Base-by-base conservation (phyloP, 1,139 yeast species). In the Pichia terricola region DNA sequence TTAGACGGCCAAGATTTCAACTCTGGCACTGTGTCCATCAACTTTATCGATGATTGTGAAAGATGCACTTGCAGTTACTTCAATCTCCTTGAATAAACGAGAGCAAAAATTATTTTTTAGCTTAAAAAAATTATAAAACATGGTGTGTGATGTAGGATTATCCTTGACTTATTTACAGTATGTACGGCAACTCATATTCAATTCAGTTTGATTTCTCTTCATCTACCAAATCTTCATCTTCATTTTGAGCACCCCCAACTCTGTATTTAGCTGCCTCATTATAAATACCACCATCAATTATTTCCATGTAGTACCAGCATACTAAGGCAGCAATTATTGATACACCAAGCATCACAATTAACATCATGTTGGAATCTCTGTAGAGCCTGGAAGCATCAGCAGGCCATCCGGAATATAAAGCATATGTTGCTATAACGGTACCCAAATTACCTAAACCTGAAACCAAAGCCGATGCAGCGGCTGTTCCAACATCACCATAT, bases 371-470 rank as follows among this genome's bases (percentile, higher is more conserved):
- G 39, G 89, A 79, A 61, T 85, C 68, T 51, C 74, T 67, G 65
- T 67, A 86, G 41, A 78, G 67, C 51, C 87, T 66, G 3, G 69
- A 68, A 10, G 60, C 69, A 61, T 87, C 95, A 1, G 72, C 83
- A 0, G 94, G 89, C 95, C 95, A 87, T 4, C 95, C 95, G 26
- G 76, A 63, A 63, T 85, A 86, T 41, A 86, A 70, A 0, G 95
- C 95, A 59, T 86, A 86, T 2, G 95, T 83, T 4, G 94, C 83
- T 31, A 82, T 77, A 28, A 86, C 95, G 1, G 89, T 79, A 16
- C 95, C 95, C 53, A 85, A 70, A 60, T 86, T 86, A 41, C 95
- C 95, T 45, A 86, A 68, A 1, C 95, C 95, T 51, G 88, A 79
- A 8, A 86, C 91, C 39, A 86, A 63, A 0, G 95, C 95, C 8